Base-by-base conservation (phyloP, 2,329 filamentous ascomycete genomes). In the Pseudocercospora crystallina region DNA sequence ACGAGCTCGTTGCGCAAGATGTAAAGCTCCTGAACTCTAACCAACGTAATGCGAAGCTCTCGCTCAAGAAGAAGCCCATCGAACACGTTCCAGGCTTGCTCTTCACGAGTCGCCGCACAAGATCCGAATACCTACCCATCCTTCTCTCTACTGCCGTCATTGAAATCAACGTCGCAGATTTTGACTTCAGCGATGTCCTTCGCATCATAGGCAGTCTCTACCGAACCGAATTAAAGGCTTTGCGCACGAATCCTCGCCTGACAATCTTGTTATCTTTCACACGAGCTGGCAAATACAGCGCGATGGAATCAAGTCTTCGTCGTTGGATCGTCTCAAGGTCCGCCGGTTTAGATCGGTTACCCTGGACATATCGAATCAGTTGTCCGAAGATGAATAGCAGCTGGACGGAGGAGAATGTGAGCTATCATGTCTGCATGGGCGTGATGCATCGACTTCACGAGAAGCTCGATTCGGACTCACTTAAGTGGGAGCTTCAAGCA, bases 171-270 rank as follows among this genome's bases (percentile, higher is more conserved):
- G 43, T 65, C 31, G 15, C 35, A 5, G 55, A 63, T 49, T 67
- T 64, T 47, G 53, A 65, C 43, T 67, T 67, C 56, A 46, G 42
- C n/a, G 43, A 50, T 20, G 38, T 65, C 8, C 54, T 58, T 12
- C 50, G 62, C 13, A 37, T 63, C 1, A 49, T 56, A 2, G 53
- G 48, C 9, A 54, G 57, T 12, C 57, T 67, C 4, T 65, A 65
- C 53, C 42, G 45, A 30, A 57, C 49, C 9, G 63, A 67, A 36
- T 56, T 64, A n/a, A 65, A 62, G 54, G 53, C 62, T 5, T 49
- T 67, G 0, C 62, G 63, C 5, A 9, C 26, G 2, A 66, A 66
- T 33, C 32, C 42, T 4, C 51, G 48, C 31, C 51, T 66, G 8
- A 48, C 34, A 10, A 51, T 67, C 5, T 38, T 29, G 7, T 32